Conservation (phyloP, 129 eudicot genomes). For the Ambrosia trifida region DNA sequence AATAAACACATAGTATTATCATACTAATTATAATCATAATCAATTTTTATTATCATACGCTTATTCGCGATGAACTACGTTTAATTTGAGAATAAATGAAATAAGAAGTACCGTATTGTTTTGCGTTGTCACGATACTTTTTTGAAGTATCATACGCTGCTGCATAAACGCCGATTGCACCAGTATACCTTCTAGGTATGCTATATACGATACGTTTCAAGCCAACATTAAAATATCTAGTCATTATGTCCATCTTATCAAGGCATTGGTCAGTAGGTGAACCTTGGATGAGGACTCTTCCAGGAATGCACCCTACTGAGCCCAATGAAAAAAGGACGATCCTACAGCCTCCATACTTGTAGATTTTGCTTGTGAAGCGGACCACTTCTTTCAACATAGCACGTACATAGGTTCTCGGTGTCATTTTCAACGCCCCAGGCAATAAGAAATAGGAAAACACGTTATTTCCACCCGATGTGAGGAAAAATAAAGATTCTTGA, state of each 20-base stretch:
- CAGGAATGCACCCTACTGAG: constrained; percentile 78
- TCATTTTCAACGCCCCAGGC: constrained; percentile 28
- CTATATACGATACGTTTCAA: constrained; percentile 40
- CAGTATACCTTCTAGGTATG: constrained; percentile 44
- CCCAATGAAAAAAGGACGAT: constrained; percentile 57
- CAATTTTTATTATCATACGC: not conserved
- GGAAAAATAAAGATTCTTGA: constrained; percentile 42
- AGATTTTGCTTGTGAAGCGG: constrained; percentile 41
- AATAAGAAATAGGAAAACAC: constrained; percentile 54
- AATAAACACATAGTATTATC: not conserved
- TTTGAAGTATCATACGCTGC: constrained; percentile 42
- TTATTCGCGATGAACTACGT: not conserved
- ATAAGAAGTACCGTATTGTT: constrained; percentile 45
- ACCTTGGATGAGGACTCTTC: constrained; percentile 48
- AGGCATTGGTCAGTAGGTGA: constrained; percentile 42
- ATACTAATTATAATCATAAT: no score
- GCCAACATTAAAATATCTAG: constrained; percentile 51
- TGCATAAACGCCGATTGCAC: constrained; percentile 55
- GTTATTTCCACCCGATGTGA: constrained; percentile 70
- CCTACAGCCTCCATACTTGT: constrained; percentile 57
- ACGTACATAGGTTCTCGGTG: constrained; percentile 44
- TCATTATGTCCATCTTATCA: constrained; percentile 53
- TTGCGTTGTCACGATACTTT: constrained; percentile 39
- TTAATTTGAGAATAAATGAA: not conserved
- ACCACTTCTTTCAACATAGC: constrained; percentile 51